Base-by-base conservation (phyloP, 2,329 filamentous ascomycete species). In the Ophiostoma triangulosporum region DNA sequence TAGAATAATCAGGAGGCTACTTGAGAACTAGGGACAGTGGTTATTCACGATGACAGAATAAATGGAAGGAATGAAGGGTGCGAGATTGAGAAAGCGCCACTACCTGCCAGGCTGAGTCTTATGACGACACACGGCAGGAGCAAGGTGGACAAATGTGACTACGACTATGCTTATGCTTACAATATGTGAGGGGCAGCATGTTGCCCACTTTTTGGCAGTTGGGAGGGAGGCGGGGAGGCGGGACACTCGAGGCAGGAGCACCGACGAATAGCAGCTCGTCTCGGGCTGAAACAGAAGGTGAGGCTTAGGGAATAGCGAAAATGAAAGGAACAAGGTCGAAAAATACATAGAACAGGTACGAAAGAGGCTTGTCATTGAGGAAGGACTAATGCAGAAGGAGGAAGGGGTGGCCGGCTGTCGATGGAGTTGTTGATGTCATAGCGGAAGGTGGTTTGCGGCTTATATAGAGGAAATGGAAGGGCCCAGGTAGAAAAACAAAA, bases 61-160 rank as follows among this genome's bases (percentile, higher is more conserved):
- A 5, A 17, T n/a, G 15, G 33, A 11, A 46, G 24, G n/a, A 12
- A 9, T n/a, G 15, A 46, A 17, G 24, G 17, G 26, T 11, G 22
- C 22, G 17, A 9, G 24, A 46, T 31, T 6, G 43, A 46, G 22
- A 15, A n/a, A 48, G 46, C 46, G 45, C 17, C 26, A 27, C 45
- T 32, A 15, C 35, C 36, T 32, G 26, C 35, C 36, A 33, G 24
- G 38, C n/a, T 32, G 40, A 31, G 48, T 51, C 48, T 51, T 48
- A 56, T 56, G 54, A 56, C 54, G 54, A 53, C 54, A 56, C 46
- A 55, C 11, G 31, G 24, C 46, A 50, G 35, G 24, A 36, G n/a
- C 46, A 48, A 53, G 46, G 48, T 48, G 9, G 35, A 36, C 24
- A 38, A 33, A n/a, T n/a, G n/a, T n/a, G n/a, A 31, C 43, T 48